Evolutionary conservation across 305 asterid genomes (phyloP).

Genomic region (Nicotiana rustica): DNA sequence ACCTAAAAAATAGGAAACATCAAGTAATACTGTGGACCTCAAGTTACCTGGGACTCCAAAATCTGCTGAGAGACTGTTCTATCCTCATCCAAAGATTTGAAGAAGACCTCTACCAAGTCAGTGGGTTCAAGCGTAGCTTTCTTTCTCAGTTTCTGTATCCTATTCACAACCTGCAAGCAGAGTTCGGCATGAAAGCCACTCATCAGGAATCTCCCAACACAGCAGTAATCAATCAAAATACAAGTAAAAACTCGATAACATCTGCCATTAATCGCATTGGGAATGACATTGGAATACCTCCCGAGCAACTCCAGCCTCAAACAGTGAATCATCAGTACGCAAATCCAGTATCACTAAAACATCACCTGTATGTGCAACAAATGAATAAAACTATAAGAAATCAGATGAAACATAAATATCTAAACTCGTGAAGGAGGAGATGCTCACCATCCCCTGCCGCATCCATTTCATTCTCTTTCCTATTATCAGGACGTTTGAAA

Average conservation of each 20-base stretch:
- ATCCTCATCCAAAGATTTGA: constrained; percentile 70
- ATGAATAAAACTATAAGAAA: constrained; percentile 3
- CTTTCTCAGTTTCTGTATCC: constrained; percentile 90
- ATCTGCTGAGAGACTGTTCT: constrained; percentile 50
- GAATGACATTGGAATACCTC: constrained; percentile 51
- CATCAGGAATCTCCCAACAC: not conserved
- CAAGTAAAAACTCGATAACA: not conserved
- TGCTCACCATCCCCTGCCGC: constrained; percentile 88
- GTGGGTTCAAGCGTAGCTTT: constrained; percentile 93
- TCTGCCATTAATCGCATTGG: not conserved
- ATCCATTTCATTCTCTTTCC: constrained; percentile 73
- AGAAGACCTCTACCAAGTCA: constrained; percentile 79
- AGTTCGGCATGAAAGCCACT: not conserved
- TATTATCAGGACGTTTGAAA: constrained; percentile 76
- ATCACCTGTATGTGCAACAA: constrained; percentile 51
- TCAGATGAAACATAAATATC: not conserved
- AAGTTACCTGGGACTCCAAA: constrained; percentile 56
- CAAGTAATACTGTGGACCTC: not conserved
- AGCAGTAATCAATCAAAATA: not conserved
- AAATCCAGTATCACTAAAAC: constrained; percentile 87
- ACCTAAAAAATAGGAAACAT: not conserved
- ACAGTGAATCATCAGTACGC: constrained; percentile 73
- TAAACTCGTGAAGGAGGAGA: not conserved
- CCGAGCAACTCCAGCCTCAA: constrained; percentile 89
- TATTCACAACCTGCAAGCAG: constrained; percentile 64